Percentiles rank a stretch among this genome's conserved stretches.
Evolutionary conservation across 352 stramenopile genomes (phyloP).

Genomic region (Globisporangium abappressorium): DNA sequence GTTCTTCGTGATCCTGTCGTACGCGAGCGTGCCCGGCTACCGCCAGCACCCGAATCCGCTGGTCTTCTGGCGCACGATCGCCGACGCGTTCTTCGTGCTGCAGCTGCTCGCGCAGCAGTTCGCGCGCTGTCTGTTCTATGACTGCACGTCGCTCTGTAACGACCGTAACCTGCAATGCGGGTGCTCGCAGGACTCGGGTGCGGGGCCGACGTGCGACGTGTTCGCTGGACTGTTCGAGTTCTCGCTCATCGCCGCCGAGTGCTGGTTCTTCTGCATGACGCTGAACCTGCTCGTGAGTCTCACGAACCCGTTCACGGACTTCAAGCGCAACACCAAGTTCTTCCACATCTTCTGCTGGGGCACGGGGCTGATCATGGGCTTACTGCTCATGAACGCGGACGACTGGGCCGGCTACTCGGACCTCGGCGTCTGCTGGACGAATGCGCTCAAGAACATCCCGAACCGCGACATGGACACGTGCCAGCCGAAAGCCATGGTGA

Average conservation of each 20-base stretch:
- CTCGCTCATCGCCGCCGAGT: conserved; percentile 77
- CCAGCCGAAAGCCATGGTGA: conserved; percentile 32
- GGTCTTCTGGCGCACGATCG: conserved; percentile 87
- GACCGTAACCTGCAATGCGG: conserved; percentile 68
- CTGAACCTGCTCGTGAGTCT: conserved; percentile 84
- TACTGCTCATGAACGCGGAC: conserved; percentile 67
- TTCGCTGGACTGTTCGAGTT: conserved; percentile 87
- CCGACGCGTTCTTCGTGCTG: conserved; percentile 80
- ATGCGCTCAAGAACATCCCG: conserved; percentile 66
- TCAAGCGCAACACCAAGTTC: conserved; percentile 79
- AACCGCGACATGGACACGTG: conserved; percentile 34
- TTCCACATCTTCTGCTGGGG: conserved; percentile 88
- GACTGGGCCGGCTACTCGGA: conserved; percentile 87
- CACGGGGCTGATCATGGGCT: conserved; percentile 46
- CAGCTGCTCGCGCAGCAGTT: conserved; percentile 82
- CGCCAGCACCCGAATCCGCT: conserved; percentile 86
- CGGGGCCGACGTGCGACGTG: conserved; percentile 55
- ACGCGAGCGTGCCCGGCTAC: conserved; percentile 74
- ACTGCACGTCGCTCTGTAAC: conserved; percentile 79
- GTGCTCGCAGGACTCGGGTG: conserved; percentile 44
- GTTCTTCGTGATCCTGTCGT: conserved; percentile 84
- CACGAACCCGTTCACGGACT: conserved; percentile 90
- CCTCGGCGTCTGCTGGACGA: conserved; percentile 85
- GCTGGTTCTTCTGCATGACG: conserved; percentile 90
- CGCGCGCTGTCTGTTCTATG: conserved; percentile 72